Evolutionary conservation across 495 filamentous ascomycete species (phyloP).

Genomic region (Cudoniella acicularis): DNA sequence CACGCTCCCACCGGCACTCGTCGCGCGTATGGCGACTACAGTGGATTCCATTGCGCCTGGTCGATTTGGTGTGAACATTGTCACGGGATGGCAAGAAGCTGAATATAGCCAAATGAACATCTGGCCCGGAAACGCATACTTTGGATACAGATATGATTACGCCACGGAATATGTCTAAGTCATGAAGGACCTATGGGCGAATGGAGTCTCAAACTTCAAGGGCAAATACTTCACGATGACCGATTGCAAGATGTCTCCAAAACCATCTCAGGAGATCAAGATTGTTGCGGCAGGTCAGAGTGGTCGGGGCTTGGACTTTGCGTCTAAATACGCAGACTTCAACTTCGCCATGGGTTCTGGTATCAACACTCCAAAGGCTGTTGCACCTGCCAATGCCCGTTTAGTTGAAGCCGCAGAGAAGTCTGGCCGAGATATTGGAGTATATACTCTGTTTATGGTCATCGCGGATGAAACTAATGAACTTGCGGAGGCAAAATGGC

Average conservation of each 20-base stretch:
- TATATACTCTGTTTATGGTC: constrained; percentile 31
- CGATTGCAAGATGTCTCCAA: constrained; percentile 32
- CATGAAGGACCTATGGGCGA: constrained; percentile 32
- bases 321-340: constrained; percentile 29
- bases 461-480: constrained; percentile 33
- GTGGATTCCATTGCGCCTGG: constrained; percentile 33
- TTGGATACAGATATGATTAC: constrained; percentile 34
- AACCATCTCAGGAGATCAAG: constrained; percentile 25
- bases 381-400: constrained; percentile 19
- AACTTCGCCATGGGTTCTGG: constrained; percentile 30
- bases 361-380: constrained; percentile 28
- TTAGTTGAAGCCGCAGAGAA: constrained; percentile 25
- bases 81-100: constrained; percentile 32
- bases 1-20: constrained; percentile 27
- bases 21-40: constrained; percentile 29
- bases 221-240: constrained; percentile 33
- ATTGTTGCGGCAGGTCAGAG: constrained; percentile 30
- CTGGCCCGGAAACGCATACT: constrained; percentile 34
- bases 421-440: constrained; percentile 27
- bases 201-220: constrained; percentile 31
- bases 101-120: constrained; percentile 34
- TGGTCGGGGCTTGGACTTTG: constrained; percentile 30
- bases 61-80: constrained; percentile 32
- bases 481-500: constrained; percentile 30
- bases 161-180: constrained; percentile 33